These are phyloP conservation scores for Penicillium rolfsii DNA, from an alignment of 2,329 filamentous ascomycete species.

Conservation along the genomic window DNA sequence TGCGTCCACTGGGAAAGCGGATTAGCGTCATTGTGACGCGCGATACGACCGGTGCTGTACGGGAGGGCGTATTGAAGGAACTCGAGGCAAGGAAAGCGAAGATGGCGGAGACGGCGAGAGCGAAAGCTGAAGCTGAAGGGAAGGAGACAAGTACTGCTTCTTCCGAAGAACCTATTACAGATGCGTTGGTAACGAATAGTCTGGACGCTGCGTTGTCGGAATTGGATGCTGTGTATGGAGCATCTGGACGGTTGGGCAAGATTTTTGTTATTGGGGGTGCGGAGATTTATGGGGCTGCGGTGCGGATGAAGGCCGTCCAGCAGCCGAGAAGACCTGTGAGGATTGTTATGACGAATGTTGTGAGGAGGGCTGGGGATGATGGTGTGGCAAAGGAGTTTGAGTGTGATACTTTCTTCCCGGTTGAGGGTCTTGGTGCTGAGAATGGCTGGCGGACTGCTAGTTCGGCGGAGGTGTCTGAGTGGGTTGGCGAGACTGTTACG, in stretches of 20 bases:
- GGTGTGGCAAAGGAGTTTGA: slow-evolving; percentile 41
- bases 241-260: slow-evolving; percentile 51
- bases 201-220: slow-evolving; percentile 60
- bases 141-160: slow-evolving; percentile 1
- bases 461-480: slow-evolving; percentile 41
- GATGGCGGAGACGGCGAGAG: slow-evolving; percentile 25
- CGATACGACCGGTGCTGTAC: slow-evolving; percentile 37
- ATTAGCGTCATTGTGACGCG: slow-evolving; percentile 79
- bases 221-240: slow-evolving; percentile 36
- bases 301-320: slow-evolving; percentile 45
- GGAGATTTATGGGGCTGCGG: slow-evolving; percentile 76
- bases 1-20: slow-evolving; percentile 77
- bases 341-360: slow-evolving; percentile 48
- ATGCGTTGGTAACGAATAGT: slow-evolving; percentile 58
- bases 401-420: slow-evolving; percentile 55
- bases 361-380: slow-evolving; percentile 28
- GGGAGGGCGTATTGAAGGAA: slow-evolving; percentile 39
- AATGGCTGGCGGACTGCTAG: slow-evolving; percentile 40
- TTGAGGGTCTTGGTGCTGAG: slow-evolving; percentile 38
- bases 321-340: slow-evolving; percentile 28
- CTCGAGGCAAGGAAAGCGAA: slow-evolving; percentile 36
- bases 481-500: slow-evolving; percentile 49
- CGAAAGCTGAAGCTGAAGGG: slow-evolving; percentile 9
- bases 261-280: slow-evolving; percentile 90
- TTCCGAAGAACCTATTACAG: slow-evolving; percentile 31